Percentiles rank a stretch among this genome's conserved stretches.
These are phyloP conservation scores for Leccinum variicolor DNA, from an alignment of 768 basidiomycete species.

Conservation along the genomic window DNA sequence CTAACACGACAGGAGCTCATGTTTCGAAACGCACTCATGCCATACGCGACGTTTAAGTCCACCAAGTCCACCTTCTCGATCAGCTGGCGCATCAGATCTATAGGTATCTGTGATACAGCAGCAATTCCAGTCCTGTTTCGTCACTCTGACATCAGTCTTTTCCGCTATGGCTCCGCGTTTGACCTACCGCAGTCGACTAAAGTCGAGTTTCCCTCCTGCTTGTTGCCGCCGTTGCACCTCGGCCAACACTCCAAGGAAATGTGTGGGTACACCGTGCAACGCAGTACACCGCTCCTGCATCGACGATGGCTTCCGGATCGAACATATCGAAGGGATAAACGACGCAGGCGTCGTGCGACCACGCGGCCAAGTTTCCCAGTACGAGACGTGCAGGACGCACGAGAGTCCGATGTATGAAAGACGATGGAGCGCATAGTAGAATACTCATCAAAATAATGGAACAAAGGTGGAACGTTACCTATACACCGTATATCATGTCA, in stretches of 20 bases:
- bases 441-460: constrained; percentile 88
- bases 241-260: constrained; percentile 70
- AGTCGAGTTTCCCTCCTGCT: constrained; percentile 45
- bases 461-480: constrained; percentile 84
- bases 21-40: constrained; percentile 79
- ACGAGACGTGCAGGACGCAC: constrained; percentile 54
- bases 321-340: constrained; percentile 72
- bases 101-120: constrained; percentile 75
- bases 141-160: background rate
- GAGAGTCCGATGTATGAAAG: constrained; percentile 9
- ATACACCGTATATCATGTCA: constrained; percentile 3
- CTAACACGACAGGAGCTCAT: background rate
- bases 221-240: constrained; percentile 58
- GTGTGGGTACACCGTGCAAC: constrained; percentile 82
- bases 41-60: constrained; percentile 77
- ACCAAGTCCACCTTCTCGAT: constrained; percentile 63
- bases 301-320: constrained; percentile 63
- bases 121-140: constrained; percentile 71
- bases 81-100: constrained; percentile 72
- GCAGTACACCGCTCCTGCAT: constrained; percentile 78
- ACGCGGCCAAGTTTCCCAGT: constrained; percentile 74
- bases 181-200: constrained; percentile 51
- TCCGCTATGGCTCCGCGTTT: too few species aligned
- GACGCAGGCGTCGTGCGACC: constrained; percentile 69
- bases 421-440: constrained; percentile 1